Conservation (phyloP, 192 early-diverging fungal genomes). For the Powellomyces hirtus region DNA sequence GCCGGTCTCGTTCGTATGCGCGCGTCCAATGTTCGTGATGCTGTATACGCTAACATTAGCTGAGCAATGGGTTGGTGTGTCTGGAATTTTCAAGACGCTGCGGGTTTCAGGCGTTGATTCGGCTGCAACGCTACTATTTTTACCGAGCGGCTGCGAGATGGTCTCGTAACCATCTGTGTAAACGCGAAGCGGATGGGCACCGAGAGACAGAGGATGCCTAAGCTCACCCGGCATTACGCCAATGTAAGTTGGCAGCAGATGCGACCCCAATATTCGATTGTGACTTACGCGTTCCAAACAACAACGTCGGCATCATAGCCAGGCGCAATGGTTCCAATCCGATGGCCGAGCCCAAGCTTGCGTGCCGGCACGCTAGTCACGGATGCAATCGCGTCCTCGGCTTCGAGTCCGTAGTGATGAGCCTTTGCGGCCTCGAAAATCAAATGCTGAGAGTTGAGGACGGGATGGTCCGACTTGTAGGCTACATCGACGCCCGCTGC, state of each 20-base stretch:
- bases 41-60: conserved; percentile 9
- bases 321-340: conserved; percentile 60
- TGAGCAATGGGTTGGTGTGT: background rate
- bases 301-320: conserved; percentile 82
- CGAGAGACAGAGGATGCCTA: conserved; percentile 61
- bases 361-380: conserved; percentile 73
- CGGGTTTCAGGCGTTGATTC: background rate
- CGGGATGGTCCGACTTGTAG: conserved; percentile 77
- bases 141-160: conserved; percentile 6
- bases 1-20: conserved; percentile 36
- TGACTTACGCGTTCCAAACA: conserved; percentile 58
- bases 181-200: conserved; percentile 72
- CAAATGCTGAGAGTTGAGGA: conserved; percentile 70
- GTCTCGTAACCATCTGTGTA: conserved; percentile 70
- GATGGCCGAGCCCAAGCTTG: conserved; percentile 62
- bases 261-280: too few relatives aligned
- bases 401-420: conserved; percentile 66
- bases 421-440: conserved; percentile 75
- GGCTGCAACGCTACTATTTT: background rate
- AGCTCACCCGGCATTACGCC: too few relatives aligned
- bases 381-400: conserved; percentile 54
- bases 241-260: background rate
- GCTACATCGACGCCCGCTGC: conserved; percentile 73
- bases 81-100: background rate
- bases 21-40: conserved; percentile 43